Evolutionary conservation across 2,329 filamentous ascomycete species (phyloP).

Genomic region (Fusarium nanum): DNA sequence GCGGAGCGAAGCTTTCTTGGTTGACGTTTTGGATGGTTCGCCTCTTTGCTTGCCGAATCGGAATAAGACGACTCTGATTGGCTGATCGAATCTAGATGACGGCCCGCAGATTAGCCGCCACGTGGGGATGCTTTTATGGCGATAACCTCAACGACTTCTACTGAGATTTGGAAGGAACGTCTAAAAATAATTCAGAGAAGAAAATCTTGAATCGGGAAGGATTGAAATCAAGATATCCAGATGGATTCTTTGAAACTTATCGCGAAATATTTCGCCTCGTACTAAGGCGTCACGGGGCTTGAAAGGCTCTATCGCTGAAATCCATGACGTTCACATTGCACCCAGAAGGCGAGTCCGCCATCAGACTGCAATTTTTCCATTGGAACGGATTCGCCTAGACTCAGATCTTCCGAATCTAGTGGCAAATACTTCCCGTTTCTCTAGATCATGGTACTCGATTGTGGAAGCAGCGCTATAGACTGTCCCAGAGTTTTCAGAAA

Average conservation of each 20-base stretch:
- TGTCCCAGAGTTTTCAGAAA: neutral
- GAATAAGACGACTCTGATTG: constrained; percentile 51
- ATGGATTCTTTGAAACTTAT: neutral
- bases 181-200: neutral
- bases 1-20: constrained; percentile 40
- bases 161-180: neutral
- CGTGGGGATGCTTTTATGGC: constrained; percentile 8
- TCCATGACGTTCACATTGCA: constrained; percentile 32
- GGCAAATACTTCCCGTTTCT: neutral
- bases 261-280: constrained; percentile 1
- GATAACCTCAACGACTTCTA: constrained; percentile 19
- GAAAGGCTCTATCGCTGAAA: neutral
- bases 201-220: neutral
- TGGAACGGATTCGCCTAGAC: neutral
- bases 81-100: constrained; percentile 1
- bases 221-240: neutral
- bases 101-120: constrained; percentile 49
- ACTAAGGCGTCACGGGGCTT: constrained; percentile 8
- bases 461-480: neutral
- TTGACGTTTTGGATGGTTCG: constrained; percentile 49
- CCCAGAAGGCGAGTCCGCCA: neutral
- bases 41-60: constrained; percentile 43
- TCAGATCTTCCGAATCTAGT: neutral
- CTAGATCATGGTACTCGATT: neutral
- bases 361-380: constrained; percentile 1